Evolutionary conservation across 2,329 filamentous ascomycete genomes (phyloP).

Genomic region (Sclerotinia borealis): DNA sequence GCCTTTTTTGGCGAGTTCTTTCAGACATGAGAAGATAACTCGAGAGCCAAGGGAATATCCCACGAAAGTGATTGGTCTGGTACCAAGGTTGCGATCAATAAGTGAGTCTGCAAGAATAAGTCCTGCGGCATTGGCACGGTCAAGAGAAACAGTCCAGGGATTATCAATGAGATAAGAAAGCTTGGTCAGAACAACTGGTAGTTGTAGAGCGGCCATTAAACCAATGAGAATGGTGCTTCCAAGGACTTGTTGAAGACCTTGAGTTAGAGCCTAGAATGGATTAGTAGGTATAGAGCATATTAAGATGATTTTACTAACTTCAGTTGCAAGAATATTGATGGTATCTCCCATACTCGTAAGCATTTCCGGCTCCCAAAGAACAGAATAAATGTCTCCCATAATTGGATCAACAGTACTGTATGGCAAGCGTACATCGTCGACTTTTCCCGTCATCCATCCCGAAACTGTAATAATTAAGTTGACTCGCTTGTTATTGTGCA

Average conservation of each 20-base stretch:
- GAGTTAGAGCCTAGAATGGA: constrained; percentile 71
- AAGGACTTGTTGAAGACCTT: constrained; percentile 91
- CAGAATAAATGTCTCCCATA: constrained; percentile 97
- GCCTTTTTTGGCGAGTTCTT: constrained; percentile 77
- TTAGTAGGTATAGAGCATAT: constrained; percentile 22
- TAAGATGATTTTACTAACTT: constrained; percentile 50
- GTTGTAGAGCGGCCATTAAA: constrained; percentile 85
- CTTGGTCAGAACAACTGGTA: constrained; percentile 91
- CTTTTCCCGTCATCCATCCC: constrained; percentile 97
- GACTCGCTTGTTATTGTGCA: constrained; percentile 97
- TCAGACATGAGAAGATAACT: constrained; percentile 86
- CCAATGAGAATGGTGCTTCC: constrained; percentile 82
- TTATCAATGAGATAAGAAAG: constrained; percentile 96
- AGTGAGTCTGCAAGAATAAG: constrained; percentile 92
- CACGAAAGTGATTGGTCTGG: constrained; percentile 84
- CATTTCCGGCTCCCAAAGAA: constrained; percentile 98
- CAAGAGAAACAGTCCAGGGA: constrained; percentile 94
- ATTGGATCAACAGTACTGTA: constrained; percentile 95
- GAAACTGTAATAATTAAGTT: constrained; percentile 94
- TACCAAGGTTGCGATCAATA: constrained; percentile 84
- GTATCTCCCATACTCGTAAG: constrained; percentile 95
- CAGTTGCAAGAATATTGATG: constrained; percentile 95
- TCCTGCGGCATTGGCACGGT: constrained; percentile 80
- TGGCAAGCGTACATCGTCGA: constrained; percentile 91
- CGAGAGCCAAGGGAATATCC: constrained; percentile 90